Evolutionary conservation across 441 rosid genomes (phyloP).

Genomic region (Biscutella laevigata): DNA sequence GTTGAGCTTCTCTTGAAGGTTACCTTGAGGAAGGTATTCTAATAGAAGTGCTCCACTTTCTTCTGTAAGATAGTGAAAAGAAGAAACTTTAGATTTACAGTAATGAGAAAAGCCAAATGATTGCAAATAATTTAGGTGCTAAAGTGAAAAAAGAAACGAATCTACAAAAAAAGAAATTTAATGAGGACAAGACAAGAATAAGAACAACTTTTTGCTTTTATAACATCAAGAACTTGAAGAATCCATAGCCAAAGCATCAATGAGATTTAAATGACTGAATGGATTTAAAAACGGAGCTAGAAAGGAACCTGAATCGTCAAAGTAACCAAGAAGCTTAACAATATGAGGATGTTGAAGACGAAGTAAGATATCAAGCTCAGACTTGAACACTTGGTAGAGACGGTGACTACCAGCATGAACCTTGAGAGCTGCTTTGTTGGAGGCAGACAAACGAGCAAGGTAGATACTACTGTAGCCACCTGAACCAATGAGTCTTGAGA

Average conservation of each 20-base stretch:
- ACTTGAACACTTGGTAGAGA: slow-evolving; percentile 46
- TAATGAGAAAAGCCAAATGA: not conserved
- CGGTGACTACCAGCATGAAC: slow-evolving; percentile 46
- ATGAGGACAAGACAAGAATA: slow-evolving; percentile 21
- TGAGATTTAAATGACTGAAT: too few relatives aligned
- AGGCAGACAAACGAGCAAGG: slow-evolving; percentile 40
- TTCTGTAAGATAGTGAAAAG: slow-evolving; percentile 22
- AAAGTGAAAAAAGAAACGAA: not conserved
- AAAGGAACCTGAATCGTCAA: slow-evolving; percentile 54
- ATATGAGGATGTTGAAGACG: slow-evolving; percentile 56
- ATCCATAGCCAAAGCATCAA: not conserved
- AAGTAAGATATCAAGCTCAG: slow-evolving; percentile 63
- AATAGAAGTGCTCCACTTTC: slow-evolving; percentile 56
- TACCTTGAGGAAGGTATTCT: slow-evolving; percentile 62
- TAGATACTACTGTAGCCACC: slow-evolving; percentile 79
- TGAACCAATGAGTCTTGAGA: slow-evolving; percentile 48
- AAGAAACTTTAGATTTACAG: not conserved
- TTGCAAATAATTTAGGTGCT: too few relatives aligned
- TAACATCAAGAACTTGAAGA: not conserved
- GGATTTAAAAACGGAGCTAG: too few relatives aligned
- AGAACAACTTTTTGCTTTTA: slow-evolving; percentile 2
- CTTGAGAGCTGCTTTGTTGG: slow-evolving; percentile 52
- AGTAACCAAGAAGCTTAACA: slow-evolving; percentile 66
- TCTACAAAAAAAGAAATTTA: not conserved
- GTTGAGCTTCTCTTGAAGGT: slow-evolving; percentile 57